Conservation (phyloP, 2,329 filamentous ascomycete genomes). For the Juglanconis sp. region DNA sequence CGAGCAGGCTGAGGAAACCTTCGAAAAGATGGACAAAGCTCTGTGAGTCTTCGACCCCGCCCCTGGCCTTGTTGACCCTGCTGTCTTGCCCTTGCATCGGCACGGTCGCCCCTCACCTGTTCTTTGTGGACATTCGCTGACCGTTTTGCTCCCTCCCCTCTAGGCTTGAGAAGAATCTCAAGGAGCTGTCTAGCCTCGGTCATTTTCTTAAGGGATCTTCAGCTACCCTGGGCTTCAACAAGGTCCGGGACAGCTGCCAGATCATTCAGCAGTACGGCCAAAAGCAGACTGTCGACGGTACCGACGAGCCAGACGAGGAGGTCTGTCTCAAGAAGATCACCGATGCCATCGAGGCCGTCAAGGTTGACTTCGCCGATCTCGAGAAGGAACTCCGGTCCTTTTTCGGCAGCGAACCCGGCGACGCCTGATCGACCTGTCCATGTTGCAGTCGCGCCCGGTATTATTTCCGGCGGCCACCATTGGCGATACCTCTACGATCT, state of each 20-base stretch:
- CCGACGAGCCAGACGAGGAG: constrained; percentile 61
- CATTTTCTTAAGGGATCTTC: constrained; percentile 98
- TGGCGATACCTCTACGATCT: background rate
- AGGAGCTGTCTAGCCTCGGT: constrained; percentile 75
- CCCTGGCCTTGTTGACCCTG: constrained; percentile 1
- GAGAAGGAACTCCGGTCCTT: constrained; percentile 69
- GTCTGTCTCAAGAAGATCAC: constrained; percentile 68
- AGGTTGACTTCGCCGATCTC: constrained; percentile 72
- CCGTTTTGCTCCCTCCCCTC: background rate
- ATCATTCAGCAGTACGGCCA: constrained; percentile 94
- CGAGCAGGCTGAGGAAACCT: constrained; percentile 83
- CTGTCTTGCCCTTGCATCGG: background rate
- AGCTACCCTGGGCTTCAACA: constrained; percentile 84
- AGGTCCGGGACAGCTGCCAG: constrained; percentile 90
- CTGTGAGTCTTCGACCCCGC: constrained; percentile 60
- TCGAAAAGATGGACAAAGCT: constrained; percentile 75
- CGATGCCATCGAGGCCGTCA: constrained; percentile 67
- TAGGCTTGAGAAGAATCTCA: constrained; percentile 67
- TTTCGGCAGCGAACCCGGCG: constrained; percentile 42
- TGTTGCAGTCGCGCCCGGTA: too few species aligned
- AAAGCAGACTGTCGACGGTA: constrained; percentile 74
- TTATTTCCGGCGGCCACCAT: background rate
- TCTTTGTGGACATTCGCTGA: background rate
- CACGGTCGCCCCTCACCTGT: background rate
- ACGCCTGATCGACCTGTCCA: background rate